Percentiles rank a stretch among this genome's conserved stretches.
These are phyloP conservation scores for Nemania sp. DNA, from an alignment of 2,329 filamentous ascomycete species.

Conservation along the genomic window DNA sequence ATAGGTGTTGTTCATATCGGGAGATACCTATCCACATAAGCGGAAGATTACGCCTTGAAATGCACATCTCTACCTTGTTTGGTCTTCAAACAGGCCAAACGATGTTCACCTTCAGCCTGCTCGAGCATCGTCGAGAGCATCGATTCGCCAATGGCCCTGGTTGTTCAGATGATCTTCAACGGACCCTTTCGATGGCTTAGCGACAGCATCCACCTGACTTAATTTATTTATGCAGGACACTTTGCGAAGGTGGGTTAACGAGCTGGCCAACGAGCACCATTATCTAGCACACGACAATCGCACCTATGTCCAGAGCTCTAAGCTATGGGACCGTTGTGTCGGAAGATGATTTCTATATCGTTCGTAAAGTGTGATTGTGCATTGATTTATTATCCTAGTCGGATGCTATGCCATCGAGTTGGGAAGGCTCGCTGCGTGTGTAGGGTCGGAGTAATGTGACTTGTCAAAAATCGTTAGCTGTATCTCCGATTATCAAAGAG, in stretches of 20 bases:
- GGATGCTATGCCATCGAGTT: neutral
- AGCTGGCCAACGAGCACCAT: constrained; percentile 1
- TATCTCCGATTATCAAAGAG: neutral
- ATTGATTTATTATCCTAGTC: neutral
- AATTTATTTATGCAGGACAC: constrained; percentile 15
- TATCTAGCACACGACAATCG: constrained; percentile 2
- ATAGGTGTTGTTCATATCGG: constrained; percentile 12
- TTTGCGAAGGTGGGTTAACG: constrained; percentile 7
- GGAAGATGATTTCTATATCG: neutral
- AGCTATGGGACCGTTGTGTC: neutral
- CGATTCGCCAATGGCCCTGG: constrained; percentile 10
- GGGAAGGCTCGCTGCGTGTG: constrained; percentile 10
- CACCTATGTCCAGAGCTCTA: neutral
- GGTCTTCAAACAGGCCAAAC: constrained; percentile 20
- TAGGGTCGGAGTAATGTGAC: constrained; percentile 10
- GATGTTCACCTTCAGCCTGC: constrained; percentile 25
- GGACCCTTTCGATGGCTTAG: constrained; percentile 1
- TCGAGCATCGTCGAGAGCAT: constrained; percentile 21
- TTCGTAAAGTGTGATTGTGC: neutral
- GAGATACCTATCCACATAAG: constrained; percentile 21
- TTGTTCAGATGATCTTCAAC: constrained; percentile 13
- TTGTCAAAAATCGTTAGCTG: constrained; percentile 4
- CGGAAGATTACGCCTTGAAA: constrained; percentile 26
- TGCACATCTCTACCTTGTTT: constrained; percentile 30
- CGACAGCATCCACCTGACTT: constrained; percentile 24